Evolutionary conservation across 2,329 filamentous ascomycete genomes (phyloP).

Genomic region (Neopestalotiopsis clavispora): DNA sequence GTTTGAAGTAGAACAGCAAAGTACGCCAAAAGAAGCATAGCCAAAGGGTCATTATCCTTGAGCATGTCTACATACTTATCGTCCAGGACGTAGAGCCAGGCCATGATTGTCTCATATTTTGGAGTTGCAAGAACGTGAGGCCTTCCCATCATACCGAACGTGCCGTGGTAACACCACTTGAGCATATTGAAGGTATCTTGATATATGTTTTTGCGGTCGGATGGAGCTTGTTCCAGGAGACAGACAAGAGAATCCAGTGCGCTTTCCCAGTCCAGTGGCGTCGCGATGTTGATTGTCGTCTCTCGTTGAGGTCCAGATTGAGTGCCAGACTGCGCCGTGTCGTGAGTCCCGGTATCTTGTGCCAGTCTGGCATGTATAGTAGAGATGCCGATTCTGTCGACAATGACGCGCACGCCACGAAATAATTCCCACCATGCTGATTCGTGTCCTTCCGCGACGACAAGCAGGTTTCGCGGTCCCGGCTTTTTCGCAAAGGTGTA

Average conservation of each 20-base stretch:
- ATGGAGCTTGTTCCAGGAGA: not conserved
- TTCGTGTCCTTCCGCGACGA: not conserved
- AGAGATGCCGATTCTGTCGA: not conserved
- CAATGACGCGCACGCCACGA: not conserved
- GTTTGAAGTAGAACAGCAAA: constrained; percentile 2
- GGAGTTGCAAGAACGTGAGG: not conserved
- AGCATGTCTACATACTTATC: constrained; percentile 2
- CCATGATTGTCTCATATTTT: not conserved
- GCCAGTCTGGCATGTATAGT: not conserved
- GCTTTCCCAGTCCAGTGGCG: not conserved
- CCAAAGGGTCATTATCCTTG: not conserved
- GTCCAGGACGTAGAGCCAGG: not conserved
- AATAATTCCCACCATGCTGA: not conserved
- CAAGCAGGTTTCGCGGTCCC: not conserved
- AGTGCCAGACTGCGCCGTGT: not conserved
- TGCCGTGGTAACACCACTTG: not conserved
- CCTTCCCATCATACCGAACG: not conserved
- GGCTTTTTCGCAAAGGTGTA: not conserved
- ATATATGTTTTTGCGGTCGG: not conserved
- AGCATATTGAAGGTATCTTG: not conserved
- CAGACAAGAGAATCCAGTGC: not conserved
- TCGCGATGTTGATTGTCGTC: not conserved
- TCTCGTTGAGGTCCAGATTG: not conserved
- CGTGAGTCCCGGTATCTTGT: not conserved
- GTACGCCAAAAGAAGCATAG: not conserved